Percentiles rank a stretch among this genome's conserved stretches.
phyloP scores from a whole-genome alignment of 345 rosid genomes.

The Citrus trifoliata region DNA sequence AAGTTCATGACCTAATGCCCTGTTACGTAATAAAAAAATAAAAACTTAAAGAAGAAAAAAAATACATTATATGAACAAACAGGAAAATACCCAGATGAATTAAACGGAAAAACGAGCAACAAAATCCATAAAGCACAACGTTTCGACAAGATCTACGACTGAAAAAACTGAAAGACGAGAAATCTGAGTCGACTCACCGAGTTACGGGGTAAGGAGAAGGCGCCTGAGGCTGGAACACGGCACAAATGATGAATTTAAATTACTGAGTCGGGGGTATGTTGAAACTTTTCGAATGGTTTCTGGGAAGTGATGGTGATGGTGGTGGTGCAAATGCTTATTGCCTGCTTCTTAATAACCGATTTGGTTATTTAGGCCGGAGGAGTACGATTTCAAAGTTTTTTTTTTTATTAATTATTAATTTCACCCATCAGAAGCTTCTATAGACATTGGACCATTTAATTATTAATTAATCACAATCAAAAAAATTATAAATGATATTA shows the following conservation, averaged over 20 bases:
- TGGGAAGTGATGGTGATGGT: background rate
- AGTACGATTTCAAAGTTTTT: no score
- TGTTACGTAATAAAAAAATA: background rate
- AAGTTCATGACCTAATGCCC: background rate
- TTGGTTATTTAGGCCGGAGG: background rate
- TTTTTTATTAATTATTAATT: no score
- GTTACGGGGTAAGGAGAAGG: background rate
- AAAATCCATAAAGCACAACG: background rate
- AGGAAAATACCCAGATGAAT: background rate
- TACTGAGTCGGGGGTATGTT: no score
- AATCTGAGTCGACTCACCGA: constrained; percentile 1
- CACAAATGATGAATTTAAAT: background rate
- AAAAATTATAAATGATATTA: no score
- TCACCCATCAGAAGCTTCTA: no score
- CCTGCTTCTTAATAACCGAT: background rate
- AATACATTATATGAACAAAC: background rate
- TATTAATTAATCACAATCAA: no score
- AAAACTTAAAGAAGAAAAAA: no score
- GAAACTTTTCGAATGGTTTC: background rate
- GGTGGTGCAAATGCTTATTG: background rate
- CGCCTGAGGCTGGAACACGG: background rate
- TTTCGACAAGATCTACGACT: background rate
- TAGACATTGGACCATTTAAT: no score
- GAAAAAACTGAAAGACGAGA: background rate
- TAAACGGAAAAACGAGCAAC: background rate